Conservation (phyloP, 2,329 filamentous ascomycete species). For the Biscogniauxia mediterranea region DNA sequence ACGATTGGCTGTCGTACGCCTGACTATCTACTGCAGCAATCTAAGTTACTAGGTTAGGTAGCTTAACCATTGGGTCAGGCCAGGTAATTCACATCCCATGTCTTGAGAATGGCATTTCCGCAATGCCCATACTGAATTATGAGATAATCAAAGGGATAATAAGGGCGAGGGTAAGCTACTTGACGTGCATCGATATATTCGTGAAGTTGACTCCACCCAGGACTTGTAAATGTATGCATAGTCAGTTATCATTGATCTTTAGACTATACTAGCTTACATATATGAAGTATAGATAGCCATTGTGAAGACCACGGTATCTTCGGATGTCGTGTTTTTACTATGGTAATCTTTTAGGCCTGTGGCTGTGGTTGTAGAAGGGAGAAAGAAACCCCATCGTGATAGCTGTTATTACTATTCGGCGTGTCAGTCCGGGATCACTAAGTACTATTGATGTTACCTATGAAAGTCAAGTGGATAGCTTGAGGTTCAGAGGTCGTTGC, state of each 20-base stretch:
- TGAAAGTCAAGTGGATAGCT: too few relatives aligned
- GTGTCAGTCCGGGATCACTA: background rate
- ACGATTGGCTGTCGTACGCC: slow-evolving; percentile 21
- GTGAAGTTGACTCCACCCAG: background rate
- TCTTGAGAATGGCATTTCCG: background rate
- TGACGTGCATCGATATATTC: background rate
- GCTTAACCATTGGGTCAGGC: background rate
- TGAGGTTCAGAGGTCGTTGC: background rate
- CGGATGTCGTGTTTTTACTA: background rate
- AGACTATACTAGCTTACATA: background rate
- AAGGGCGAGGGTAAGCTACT: background rate
- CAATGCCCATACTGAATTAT: background rate
- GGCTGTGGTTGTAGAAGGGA: too few relatives aligned
- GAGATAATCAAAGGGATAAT: background rate
- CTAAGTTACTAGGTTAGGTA: slow-evolving; percentile 1
- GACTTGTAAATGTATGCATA: too few relatives aligned
- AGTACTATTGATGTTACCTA: background rate
- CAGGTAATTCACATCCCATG: background rate
- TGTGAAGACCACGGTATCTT: background rate
- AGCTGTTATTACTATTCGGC: background rate
- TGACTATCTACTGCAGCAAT: background rate
- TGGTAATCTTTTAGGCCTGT: too few relatives aligned
- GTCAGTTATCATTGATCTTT: background rate
- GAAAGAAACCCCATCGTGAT: background rate
- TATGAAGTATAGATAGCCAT: background rate